These are phyloP conservation scores for Closterium sp. DNA, from an alignment of 139 green algal genomes.

Conservation along the genomic window DNA sequence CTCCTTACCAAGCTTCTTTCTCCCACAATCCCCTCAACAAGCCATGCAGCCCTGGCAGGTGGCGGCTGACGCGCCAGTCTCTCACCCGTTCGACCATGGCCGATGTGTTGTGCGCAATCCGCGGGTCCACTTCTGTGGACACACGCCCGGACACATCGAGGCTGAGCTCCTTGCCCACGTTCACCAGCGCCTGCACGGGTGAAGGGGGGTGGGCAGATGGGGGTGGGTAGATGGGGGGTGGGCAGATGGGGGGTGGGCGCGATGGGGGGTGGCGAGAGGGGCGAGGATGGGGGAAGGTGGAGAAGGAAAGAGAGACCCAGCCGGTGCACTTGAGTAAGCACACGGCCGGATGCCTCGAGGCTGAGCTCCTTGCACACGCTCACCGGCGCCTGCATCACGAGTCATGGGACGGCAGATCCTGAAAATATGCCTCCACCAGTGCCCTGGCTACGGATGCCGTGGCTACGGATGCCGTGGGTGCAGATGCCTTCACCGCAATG, in stretches of 20 bases:
- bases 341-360: too few species aligned
- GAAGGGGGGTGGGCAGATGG: too few species aligned
- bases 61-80: too few species aligned
- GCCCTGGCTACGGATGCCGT: too few species aligned
- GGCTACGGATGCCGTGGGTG: too few species aligned
- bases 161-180: slow-evolving; percentile 35
- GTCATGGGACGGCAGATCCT: too few species aligned
- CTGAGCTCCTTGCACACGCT: neutral
- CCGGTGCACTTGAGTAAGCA: too few species aligned
- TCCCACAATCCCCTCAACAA: slow-evolving; percentile 44
- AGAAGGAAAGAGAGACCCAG: neutral
- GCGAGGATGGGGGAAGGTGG: neutral
- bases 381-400: neutral
- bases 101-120: slow-evolving; percentile 45
- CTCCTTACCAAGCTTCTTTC: slow-evolving; percentile 9
- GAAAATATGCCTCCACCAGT: too few species aligned
- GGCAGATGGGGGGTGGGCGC: neutral
- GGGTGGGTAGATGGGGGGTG: too few species aligned
- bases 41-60: neutral
- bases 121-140: slow-evolving; percentile 50
- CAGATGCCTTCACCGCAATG: too few species aligned
- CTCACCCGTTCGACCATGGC: slow-evolving; percentile 51
- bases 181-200: slow-evolving; percentile 43
- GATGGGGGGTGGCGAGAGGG: neutral
- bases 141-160: slow-evolving; percentile 39